Conservation (phyloP, 345 rosid species). For the Passiflora organensis region DNA sequence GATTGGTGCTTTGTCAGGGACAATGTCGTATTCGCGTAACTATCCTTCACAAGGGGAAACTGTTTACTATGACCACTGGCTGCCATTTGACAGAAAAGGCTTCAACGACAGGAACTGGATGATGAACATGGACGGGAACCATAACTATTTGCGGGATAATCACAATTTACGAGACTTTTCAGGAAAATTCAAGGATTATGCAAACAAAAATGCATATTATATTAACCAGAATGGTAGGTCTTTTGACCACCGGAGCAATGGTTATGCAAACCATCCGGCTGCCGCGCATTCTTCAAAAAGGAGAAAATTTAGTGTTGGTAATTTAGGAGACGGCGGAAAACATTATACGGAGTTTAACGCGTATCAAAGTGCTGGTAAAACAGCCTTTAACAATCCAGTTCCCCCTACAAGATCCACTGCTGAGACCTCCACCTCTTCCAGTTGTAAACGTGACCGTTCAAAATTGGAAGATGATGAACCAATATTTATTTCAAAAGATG, state of each 20-base stretch:
- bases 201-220: slow-evolving; percentile 7
- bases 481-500: slow-evolving; percentile 61
- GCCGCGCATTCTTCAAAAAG: slow-evolving; percentile 47
- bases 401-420: slow-evolving; percentile 34
- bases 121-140: slow-evolving; percentile 22
- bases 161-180: slow-evolving; percentile 20
- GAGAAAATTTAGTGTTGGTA: slow-evolving; percentile 47
- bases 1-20: slow-evolving; percentile 16
- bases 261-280: slow-evolving; percentile 26
- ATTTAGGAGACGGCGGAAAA: slow-evolving; percentile 41
- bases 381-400: slow-evolving; percentile 21
- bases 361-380: slow-evolving; percentile 20
- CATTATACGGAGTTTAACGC: slow-evolving; percentile 17
- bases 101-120: slow-evolving; percentile 20
- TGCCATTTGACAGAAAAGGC: slow-evolving; percentile 24
- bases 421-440: slow-evolving; percentile 37
- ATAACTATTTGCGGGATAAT: slow-evolving; percentile 18
- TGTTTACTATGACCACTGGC: slow-evolving; percentile 29
- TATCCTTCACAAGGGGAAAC: slow-evolving; percentile 39
- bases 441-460: slow-evolving; percentile 55
- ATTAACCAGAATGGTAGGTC: too few relatives aligned
- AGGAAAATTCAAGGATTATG: slow-evolving; percentile 29
- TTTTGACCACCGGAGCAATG: not conserved
- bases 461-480: slow-evolving; percentile 59
- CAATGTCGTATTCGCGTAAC: slow-evolving; percentile 49